Evolutionary conservation across 768 basidiomycete genomes (phyloP).

Genomic region (Clitopilus hobsonii): DNA sequence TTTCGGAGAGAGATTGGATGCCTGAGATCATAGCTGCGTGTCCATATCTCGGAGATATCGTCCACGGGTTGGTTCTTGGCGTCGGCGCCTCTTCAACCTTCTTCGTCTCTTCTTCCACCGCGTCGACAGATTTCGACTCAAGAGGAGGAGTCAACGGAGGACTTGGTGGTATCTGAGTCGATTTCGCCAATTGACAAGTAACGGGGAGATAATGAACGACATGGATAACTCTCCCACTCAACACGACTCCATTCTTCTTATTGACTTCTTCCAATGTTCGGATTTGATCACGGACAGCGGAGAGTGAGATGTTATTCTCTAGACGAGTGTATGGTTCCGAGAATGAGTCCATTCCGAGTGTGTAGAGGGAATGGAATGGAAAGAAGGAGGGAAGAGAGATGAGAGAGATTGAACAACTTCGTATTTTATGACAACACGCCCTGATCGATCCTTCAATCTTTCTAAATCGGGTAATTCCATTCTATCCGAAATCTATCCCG

Average conservation of each 20-base stretch:
- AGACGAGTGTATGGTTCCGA: conserved; percentile 62
- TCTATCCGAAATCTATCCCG: not conserved
- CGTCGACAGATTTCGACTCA: not conserved
- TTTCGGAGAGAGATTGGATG: conserved; percentile 75
- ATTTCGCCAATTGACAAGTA: conserved; percentile 51
- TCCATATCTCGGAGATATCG: conserved; percentile 73
- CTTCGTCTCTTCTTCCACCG: conserved; percentile 7
- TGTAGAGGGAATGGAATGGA: not conserved
- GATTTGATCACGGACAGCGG: conserved; percentile 73
- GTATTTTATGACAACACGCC: too few relatives aligned
- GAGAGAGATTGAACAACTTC: not conserved
- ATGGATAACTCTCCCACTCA: conserved; percentile 89
- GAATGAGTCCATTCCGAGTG: conserved; percentile 67
- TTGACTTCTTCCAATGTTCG: conserved; percentile 68
- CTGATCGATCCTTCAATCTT: not conserved
- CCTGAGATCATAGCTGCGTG: conserved; percentile 96
- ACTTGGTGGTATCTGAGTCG: conserved; percentile 43
- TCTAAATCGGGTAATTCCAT: not conserved
- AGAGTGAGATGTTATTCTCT: conserved; percentile 63
- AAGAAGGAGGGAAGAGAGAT: not conserved
- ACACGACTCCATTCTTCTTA: conserved; percentile 59
- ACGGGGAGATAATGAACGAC: conserved; percentile 89
- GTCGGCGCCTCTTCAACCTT: conserved; percentile 12
- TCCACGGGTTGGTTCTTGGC: conserved; percentile 45
- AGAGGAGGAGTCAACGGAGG: conserved; percentile 78